A percentile compares a stretch with the other conserved stretches of the same genome.
Evolutionary conservation across 2,329 filamentous ascomycete species (phyloP).

Genomic region (Gnomoniopsis smithogilvyi): DNA sequence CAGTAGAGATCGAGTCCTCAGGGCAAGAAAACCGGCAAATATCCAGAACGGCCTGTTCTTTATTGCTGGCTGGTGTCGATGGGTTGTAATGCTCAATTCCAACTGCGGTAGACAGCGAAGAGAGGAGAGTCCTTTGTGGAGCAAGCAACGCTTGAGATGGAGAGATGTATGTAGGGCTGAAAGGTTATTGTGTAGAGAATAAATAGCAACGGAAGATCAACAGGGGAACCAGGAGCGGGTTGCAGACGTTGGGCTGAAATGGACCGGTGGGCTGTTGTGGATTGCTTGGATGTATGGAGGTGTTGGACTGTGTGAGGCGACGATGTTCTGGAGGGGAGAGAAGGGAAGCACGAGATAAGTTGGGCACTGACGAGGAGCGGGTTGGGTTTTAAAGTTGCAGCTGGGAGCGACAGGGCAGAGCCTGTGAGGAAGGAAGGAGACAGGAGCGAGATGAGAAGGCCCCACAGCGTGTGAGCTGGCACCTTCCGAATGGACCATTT

Average conservation of each 20-base stretch:
- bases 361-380: slow-evolving; percentile 17
- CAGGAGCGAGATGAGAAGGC: background rate
- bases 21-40: slow-evolving; percentile 7
- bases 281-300: background rate
- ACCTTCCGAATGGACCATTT: slow-evolving; percentile 7
- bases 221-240: slow-evolving; percentile 14
- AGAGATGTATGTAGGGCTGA: background rate
- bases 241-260: slow-evolving; percentile 17
- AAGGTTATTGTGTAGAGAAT: slow-evolving; percentile 3
- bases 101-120: slow-evolving; percentile 6
- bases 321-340: background rate
- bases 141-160: slow-evolving; percentile 11
- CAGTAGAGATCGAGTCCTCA: slow-evolving; percentile 7
- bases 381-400: slow-evolving; percentile 21
- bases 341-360: slow-evolving; percentile 9
- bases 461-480: slow-evolving; percentile 16
- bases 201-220: slow-evolving; percentile 16
- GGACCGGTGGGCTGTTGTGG: slow-evolving; percentile 7
- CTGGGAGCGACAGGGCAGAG: slow-evolving; percentile 6
- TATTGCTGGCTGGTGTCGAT: slow-evolving; percentile 5
- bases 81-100: background rate
- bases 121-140: slow-evolving; percentile 8
- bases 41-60: slow-evolving; percentile 19
- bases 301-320: background rate
- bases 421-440: slow-evolving; percentile 2